These are phyloP conservation scores for Fomitopsis palustris DNA, from an alignment of 1,284 basidiomycete species.

Conservation along the genomic window DNA sequence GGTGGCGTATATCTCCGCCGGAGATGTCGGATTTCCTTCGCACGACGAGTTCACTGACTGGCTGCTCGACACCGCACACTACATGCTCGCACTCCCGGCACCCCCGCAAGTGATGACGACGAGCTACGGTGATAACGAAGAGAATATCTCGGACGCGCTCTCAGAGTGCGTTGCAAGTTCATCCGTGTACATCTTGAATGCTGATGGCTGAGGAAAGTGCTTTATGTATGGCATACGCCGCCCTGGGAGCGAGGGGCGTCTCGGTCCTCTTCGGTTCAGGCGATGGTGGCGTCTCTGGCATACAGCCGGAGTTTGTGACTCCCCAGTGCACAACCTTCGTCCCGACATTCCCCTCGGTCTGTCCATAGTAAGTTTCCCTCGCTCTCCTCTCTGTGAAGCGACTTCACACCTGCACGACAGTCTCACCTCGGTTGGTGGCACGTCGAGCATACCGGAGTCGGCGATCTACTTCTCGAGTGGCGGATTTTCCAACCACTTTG, in stretches of 20 bases:
- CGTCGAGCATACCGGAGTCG: slow-evolving; percentile 35
- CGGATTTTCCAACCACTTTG: slow-evolving; percentile 62
- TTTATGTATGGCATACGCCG: slow-evolving; percentile 23
- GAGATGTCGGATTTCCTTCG: slow-evolving; percentile 7
- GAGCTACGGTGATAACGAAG: slow-evolving; percentile 55
- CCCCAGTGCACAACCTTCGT: slow-evolving; percentile 52
- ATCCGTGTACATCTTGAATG: too few species aligned
- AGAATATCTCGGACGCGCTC: slow-evolving; percentile 41
- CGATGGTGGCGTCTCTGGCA: slow-evolving; percentile 57
- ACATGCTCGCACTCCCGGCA: slow-evolving; percentile 24
- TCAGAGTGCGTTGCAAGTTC: slow-evolving; percentile 43
- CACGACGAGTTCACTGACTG: slow-evolving; percentile 18
- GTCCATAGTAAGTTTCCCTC: slow-evolving; percentile 48
- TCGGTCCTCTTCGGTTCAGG: slow-evolving; percentile 64
- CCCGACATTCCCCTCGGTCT: slow-evolving; percentile 64
- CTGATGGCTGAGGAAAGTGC: too few species aligned
- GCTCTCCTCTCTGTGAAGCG: too few species aligned
- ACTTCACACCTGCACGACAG: slow-evolving; percentile 30
- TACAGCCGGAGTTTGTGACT: slow-evolving; percentile 37
- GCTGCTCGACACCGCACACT: slow-evolving; percentile 30
- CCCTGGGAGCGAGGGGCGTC: slow-evolving; percentile 55
- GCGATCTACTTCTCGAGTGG: slow-evolving; percentile 56
- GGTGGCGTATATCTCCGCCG: slow-evolving; percentile 18
- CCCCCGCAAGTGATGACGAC: slow-evolving; percentile 32
- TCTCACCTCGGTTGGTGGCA: not conserved